Conservation (phyloP, 371 early-diverging fungal genomes). For the Mortierella sp. region DNA sequence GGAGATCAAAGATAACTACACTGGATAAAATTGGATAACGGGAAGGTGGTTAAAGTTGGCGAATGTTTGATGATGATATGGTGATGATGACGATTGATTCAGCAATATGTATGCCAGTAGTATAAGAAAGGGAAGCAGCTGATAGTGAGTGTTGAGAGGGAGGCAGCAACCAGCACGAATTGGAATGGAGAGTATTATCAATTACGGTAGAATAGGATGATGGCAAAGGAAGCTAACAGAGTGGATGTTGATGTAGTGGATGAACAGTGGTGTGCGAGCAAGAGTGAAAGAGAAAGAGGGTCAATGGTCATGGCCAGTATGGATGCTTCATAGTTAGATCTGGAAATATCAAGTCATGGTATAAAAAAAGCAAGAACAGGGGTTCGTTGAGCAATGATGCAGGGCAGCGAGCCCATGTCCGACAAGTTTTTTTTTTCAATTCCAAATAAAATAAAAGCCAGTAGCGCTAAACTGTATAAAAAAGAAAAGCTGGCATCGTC, state of each 20-base stretch:
- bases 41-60: not conserved
- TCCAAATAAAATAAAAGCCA: no score
- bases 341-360: not conserved
- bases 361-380: not conserved
- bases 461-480: no score
- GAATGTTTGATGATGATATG: not conserved
- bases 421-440: no score
- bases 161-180: not conserved
- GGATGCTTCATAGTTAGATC: not conserved
- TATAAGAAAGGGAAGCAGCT: not conserved
- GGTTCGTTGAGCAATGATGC: not conserved
- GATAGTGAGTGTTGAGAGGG: not conserved
- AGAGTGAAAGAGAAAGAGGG: constrained; percentile 6
- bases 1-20: not conserved
- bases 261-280: not conserved
- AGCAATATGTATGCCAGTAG: not conserved
- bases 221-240: not conserved
- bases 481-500: not conserved
- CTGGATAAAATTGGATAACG: not conserved
- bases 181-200: constrained; percentile 9
- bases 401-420: constrained; percentile 2
- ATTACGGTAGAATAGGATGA: not conserved
- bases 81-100: not conserved
- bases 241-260: not conserved
- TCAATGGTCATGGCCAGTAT: not conserved